phyloP scores from a whole-genome alignment of 2,329 filamentous ascomycete genomes.

The Clonostachys rhizophaga region DNA sequence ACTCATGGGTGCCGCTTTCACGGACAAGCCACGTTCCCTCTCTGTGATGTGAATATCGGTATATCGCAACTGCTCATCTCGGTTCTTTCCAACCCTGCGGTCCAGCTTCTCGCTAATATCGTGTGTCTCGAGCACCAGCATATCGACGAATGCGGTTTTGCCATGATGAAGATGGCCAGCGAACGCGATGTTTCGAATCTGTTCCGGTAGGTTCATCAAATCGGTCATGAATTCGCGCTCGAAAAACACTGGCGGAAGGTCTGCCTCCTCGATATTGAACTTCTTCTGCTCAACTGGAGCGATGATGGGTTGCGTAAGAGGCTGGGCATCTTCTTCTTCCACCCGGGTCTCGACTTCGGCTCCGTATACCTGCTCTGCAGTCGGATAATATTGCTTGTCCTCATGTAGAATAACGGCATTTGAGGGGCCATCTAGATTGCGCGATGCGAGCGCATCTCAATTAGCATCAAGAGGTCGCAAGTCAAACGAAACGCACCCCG shows the following conservation, averaged over 20 bases:
- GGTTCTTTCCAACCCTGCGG: conserved; percentile 72
- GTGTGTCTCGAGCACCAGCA: conserved; percentile 94
- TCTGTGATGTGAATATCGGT: conserved; percentile 90
- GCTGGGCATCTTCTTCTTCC: conserved; percentile 95
- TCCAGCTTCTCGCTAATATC: conserved; percentile 76
- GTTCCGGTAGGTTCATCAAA: conserved; percentile 91
- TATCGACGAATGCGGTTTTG: conserved; percentile 98
- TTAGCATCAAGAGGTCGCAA: neutral
- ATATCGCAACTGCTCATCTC: conserved; percentile 88
- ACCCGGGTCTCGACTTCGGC: conserved; percentile 92
- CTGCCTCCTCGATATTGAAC: conserved; percentile 88
- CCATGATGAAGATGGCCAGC: conserved; percentile 94
- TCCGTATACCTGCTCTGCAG: conserved; percentile 94
- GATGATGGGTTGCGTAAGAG: conserved; percentile 87
- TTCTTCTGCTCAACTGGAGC: conserved; percentile 92
- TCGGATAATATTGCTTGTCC: conserved; percentile 99
- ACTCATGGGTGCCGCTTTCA: conserved; percentile 94
- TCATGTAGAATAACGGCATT: conserved; percentile 98
- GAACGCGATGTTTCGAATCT: conserved; percentile 88
- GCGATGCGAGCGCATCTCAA: neutral
- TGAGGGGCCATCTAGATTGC: conserved; percentile 67
- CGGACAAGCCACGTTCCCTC: conserved; percentile 81
- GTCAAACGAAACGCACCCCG: neutral
- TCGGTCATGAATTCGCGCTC: conserved; percentile 91
- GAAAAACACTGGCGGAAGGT: conserved; percentile 84